phyloP scores from a whole-genome alignment of 805 yeast species.

The Candida tallmaniae region DNA sequence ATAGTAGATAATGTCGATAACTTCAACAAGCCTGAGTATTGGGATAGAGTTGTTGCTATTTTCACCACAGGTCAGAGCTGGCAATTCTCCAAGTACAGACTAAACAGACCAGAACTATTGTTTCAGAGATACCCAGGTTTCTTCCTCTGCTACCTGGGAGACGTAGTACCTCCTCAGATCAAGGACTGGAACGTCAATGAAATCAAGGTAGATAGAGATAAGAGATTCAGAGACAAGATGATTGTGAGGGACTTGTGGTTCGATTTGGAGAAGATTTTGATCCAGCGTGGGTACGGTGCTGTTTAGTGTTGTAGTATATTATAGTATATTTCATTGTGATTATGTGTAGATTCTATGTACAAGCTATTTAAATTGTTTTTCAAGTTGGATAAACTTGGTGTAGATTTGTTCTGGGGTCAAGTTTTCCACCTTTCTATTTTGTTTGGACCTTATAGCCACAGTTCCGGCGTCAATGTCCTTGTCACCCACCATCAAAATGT shows the following conservation, averaged over 20 bases:
- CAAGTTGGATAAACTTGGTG: slow-evolving; percentile 50
- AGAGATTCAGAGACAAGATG: slow-evolving; percentile 85
- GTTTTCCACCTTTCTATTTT: slow-evolving; percentile 40
- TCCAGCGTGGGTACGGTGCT: slow-evolving; percentile 54
- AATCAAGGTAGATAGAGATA: slow-evolving; percentile 72
- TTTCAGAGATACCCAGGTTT: slow-evolving; percentile 85
- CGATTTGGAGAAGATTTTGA: slow-evolving; percentile 67
- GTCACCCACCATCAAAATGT: slow-evolving; percentile 82
- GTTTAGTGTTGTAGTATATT: not conserved
- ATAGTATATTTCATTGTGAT: too few species aligned
- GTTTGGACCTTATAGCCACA: slow-evolving; percentile 61
- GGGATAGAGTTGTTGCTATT: slow-evolving; percentile 96
- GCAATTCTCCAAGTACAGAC: slow-evolving; percentile 89
- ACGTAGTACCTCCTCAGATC: slow-evolving; percentile 68
- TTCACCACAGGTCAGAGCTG: slow-evolving; percentile 96
- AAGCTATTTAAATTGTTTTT: slow-evolving; percentile 42
- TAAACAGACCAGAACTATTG: slow-evolving; percentile 71
- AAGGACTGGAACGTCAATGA: slow-evolving; percentile 86
- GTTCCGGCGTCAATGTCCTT: slow-evolving; percentile 61
- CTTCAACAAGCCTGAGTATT: slow-evolving; percentile 85
- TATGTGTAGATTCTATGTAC: too few species aligned
- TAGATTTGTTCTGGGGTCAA: slow-evolving; percentile 49
- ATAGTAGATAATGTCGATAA: slow-evolving; percentile 86
- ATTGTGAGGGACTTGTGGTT: slow-evolving; percentile 84
- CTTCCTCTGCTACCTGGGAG: slow-evolving; percentile 72